A percentile compares a stretch with the other conserved stretches of the same genome.
Evolutionary conservation across 768 basidiomycete species (phyloP).

Genomic region (Termitomyces sp.): DNA sequence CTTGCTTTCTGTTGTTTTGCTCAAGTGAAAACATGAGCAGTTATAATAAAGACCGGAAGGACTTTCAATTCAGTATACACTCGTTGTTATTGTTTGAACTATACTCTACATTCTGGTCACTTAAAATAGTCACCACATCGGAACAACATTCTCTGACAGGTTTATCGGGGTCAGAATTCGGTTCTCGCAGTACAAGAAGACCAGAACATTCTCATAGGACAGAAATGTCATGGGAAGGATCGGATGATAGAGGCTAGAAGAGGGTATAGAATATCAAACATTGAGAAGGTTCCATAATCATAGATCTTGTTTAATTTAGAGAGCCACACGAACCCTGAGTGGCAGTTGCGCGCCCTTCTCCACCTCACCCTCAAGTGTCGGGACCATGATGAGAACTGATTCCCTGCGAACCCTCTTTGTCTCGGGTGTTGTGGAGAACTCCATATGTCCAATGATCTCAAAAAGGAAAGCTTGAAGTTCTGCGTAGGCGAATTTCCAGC

Average conservation of each 20-base stretch:
- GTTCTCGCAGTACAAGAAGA: neutral
- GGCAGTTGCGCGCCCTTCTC: constrained; percentile 38
- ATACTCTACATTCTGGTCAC: too few species aligned
- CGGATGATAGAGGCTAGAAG: neutral
- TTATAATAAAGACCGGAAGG: too few species aligned
- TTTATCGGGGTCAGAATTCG: neutral
- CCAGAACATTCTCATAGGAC: neutral
- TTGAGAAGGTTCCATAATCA: neutral
- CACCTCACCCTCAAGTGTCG: constrained; percentile 34
- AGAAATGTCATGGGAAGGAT: neutral
- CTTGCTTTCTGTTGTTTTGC: too few species aligned
- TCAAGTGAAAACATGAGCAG: too few species aligned
- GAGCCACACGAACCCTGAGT: constrained; percentile 28
- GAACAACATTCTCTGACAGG: too few species aligned
- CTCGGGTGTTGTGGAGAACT: constrained; percentile 38
- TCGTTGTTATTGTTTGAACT: too few species aligned
- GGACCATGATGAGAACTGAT: constrained; percentile 34
- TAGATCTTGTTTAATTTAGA: constrained; percentile 17
- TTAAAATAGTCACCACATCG: too few species aligned
- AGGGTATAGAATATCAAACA: neutral
- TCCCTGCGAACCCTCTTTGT: constrained; percentile 31
- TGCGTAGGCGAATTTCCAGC: constrained; percentile 35
- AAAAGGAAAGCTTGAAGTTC: constrained; percentile 59
- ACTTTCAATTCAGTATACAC: too few species aligned
- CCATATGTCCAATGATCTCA: constrained; percentile 48